phyloP scores from a whole-genome alignment of 495 filamentous ascomycete species.

The Thermochaetoides thermophila region DNA sequence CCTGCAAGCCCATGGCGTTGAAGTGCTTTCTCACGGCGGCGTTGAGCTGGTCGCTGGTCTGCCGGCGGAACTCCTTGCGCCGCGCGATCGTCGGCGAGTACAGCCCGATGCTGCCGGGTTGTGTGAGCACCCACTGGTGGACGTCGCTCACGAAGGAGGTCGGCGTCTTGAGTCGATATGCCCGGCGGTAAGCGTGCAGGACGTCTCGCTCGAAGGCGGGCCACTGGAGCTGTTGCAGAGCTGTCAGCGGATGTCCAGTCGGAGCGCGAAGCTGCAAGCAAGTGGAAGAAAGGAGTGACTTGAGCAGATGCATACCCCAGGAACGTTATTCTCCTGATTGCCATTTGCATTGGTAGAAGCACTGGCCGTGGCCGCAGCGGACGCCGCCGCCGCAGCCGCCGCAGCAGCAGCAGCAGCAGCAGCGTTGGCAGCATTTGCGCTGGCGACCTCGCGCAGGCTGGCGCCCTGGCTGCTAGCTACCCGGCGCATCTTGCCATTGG shows the following conservation, averaged over 20 bases:
- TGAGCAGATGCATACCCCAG: slow-evolving; percentile 14
- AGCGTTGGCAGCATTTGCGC: slow-evolving; percentile 16
- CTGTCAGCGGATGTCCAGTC: slow-evolving; percentile 11
- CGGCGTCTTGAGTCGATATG: slow-evolving; percentile 58
- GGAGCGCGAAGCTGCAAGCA: background rate
- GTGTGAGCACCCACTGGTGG: slow-evolving; percentile 56
- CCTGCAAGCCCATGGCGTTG: slow-evolving; percentile 67
- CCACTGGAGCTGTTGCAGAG: slow-evolving; percentile 52
- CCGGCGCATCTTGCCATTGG: slow-evolving; percentile 32
- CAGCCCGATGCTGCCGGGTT: slow-evolving; percentile 49
- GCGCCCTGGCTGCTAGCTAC: slow-evolving; percentile 32
- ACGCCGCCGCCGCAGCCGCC: slow-evolving; percentile 4
- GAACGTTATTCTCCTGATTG: slow-evolving; percentile 12
- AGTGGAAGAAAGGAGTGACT: background rate
- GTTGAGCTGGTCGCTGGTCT: slow-evolving; percentile 68
- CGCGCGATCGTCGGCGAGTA: slow-evolving; percentile 60
- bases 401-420: slow-evolving; percentile 11
- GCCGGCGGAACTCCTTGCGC: slow-evolving; percentile 43
- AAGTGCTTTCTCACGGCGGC: slow-evolving; percentile 77
- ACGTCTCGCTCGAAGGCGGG: slow-evolving; percentile 52
- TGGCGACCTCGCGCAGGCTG: slow-evolving; percentile 26
- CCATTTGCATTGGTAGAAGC: slow-evolving; percentile 8
- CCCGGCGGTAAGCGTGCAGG: slow-evolving; percentile 67
- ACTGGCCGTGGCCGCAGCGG: no score
- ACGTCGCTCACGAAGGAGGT: slow-evolving; percentile 54